These are phyloP conservation scores for Eruca vesicaria DNA, from an alignment of 441 rosid genomes.

Conservation along the genomic window DNA sequence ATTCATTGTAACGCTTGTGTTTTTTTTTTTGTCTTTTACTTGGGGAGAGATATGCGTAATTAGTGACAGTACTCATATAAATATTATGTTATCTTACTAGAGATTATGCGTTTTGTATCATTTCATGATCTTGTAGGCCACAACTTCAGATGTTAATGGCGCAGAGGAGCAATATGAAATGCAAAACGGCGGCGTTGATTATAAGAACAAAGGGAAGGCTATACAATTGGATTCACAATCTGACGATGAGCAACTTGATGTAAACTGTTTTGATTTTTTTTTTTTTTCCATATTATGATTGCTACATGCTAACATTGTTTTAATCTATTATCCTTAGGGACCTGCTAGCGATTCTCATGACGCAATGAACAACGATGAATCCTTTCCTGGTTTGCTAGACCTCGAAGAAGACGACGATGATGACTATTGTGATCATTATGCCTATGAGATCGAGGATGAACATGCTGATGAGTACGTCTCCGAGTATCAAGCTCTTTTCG, in stretches of 20 bases:
- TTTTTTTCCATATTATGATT: background rate
- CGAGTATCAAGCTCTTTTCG: constrained; percentile 64
- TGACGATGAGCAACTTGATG: constrained; percentile 37
- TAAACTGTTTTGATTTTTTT: constrained; percentile 14
- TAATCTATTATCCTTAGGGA: constrained; percentile 19
- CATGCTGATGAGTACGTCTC: constrained; percentile 46
- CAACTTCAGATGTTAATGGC: constrained; percentile 50
- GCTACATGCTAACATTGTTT: background rate
- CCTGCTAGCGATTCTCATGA: constrained; percentile 26
- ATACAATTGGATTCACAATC: constrained; percentile 31
- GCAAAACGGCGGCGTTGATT: constrained; percentile 43
- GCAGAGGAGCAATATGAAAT: constrained; percentile 56
- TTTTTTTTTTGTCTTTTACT: background rate
- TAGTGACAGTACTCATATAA: background rate
- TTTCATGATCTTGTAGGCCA: constrained; percentile 41
- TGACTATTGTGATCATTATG: constrained; percentile 33
- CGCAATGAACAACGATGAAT: background rate
- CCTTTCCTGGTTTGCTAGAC: constrained; percentile 32
- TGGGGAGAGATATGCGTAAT: background rate
- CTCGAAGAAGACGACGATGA: constrained; percentile 38
- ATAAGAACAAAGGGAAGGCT: constrained; percentile 63
- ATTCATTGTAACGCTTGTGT: background rate
- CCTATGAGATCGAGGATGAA: constrained; percentile 34
- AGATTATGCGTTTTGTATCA: background rate
- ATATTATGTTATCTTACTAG: background rate